These are phyloP conservation scores for Vitis labrusca DNA, from an alignment of 164 flowering plant genomes.

Conservation along the genomic window DNA sequence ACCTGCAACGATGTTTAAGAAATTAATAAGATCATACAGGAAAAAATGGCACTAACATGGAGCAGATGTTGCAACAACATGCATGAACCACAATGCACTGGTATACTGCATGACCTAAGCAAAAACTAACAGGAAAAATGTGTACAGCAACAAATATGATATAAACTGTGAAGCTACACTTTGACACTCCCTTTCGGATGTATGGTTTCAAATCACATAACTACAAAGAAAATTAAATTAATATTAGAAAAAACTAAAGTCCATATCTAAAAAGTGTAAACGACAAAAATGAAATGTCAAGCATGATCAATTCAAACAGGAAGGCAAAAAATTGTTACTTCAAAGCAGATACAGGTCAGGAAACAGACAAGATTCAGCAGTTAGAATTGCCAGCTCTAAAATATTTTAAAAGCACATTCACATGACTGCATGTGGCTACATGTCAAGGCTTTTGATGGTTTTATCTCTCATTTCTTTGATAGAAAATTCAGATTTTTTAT, in stretches of 20 bases:
- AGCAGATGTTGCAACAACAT: neutral
- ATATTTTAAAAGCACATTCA: neutral
- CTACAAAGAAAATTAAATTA: neutral
- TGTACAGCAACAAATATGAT: too few species aligned
- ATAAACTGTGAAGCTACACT: too few species aligned
- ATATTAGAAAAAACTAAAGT: neutral
- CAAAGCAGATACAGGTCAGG: too few species aligned
- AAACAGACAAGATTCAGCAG: too few species aligned
- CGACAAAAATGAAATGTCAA: too few species aligned
- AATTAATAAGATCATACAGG: neutral
- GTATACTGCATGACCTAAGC: neutral
- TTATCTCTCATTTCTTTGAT: too few species aligned
- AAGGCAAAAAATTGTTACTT: too few species aligned
- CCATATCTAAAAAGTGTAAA: neutral
- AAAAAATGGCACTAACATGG: neutral
- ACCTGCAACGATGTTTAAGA: constrained; percentile 50
- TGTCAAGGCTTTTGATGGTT: too few species aligned
- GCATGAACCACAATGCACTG: neutral
- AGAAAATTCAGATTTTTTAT: too few species aligned
- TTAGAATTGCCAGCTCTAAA: neutral
- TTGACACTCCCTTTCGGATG: neutral
- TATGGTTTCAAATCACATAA: constrained; percentile 1
- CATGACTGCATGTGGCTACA: neutral
- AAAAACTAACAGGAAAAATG: too few species aligned
- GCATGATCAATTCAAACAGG: too few species aligned